Percentiles rank a stretch among this genome's conserved stretches.
Evolutionary conservation across 73 alveolate species (phyloP).

Genomic region (Chromera velia): DNA sequence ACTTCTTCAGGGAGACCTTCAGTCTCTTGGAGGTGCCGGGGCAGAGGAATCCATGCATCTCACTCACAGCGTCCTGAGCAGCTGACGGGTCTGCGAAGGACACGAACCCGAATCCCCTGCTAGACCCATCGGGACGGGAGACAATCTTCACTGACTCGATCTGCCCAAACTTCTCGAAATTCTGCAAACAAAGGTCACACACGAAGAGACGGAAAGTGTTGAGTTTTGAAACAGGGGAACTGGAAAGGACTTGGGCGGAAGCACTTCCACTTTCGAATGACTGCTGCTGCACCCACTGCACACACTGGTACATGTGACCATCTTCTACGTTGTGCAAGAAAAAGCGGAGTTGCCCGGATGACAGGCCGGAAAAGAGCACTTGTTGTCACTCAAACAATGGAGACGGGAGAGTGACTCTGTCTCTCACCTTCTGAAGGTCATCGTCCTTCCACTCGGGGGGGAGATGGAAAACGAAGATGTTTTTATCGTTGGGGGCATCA

Average conservation of each 20-base stretch:
- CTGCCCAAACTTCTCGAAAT: not conserved
- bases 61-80: not conserved
- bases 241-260: too few relatives aligned
- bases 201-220: too few relatives aligned
- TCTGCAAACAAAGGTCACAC: not conserved
- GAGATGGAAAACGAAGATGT: not conserved
- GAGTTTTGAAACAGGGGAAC: too few relatives aligned
- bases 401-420: too few relatives aligned
- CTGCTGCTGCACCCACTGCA: too few relatives aligned
- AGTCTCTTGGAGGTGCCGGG: not conserved
- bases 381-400: too few relatives aligned
- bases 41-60: not conserved
- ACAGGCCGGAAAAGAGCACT: too few relatives aligned
- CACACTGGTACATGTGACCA: too few relatives aligned
- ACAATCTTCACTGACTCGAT: not conserved
- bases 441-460: not conserved
- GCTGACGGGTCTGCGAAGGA: not conserved
- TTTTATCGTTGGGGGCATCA: not conserved
- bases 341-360: too few relatives aligned
- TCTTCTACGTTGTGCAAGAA: too few relatives aligned
- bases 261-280: too few relatives aligned
- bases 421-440: not conserved
- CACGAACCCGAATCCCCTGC: not conserved
- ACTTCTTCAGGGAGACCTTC: not conserved
- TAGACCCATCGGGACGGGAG: not conserved